Evolutionary conservation across 1,139 yeast species (phyloP), one percentile per base, ranked within the genome.

Genomic region (Komagataea norvegica): DNA sequence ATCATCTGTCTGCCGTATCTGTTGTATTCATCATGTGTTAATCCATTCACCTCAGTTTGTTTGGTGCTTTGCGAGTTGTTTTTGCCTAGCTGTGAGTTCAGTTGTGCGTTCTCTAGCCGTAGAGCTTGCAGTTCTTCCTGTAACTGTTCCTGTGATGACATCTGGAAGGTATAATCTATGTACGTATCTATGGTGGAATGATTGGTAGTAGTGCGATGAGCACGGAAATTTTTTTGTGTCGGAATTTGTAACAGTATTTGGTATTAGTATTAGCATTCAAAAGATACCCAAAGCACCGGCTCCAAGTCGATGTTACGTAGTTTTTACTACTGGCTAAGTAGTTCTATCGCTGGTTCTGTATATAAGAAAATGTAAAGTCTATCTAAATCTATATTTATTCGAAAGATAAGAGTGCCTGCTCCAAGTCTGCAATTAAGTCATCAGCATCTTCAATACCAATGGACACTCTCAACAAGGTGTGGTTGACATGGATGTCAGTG

Each of bases 1-100:
- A 89, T 79, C 89, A 93, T 82, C 57, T 93, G 98, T 41, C 99
- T 72, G 3, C 99, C 98, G 60, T 93, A 93, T 18, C 96, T 65
- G 25, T 61, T 61, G 56, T 79, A 89, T 56, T 91, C 98, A 31
- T 82, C 86, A 11, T 70, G 60, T 6, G 71, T 41, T 15, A 52
- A 34, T 14, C 34, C 40, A 20, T 37, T 28, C 11, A 34, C 19
- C 10, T 24, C 14, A n/a, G 10, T 25, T 8, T n/a, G 18, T 9
- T 16, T n/a, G 5, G 10, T 9, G 21, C 10, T 14, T 15, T 13
- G 18, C 4, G 7, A 4, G 6, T 8, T 14, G 19, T 18, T 30
- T 7, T 16, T 33, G 18, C 37, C 17, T 26, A 36, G 32, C 8
- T 45, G 36, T 2, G 31, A 10, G 20, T 28, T 45, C 8, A 47